Base-by-base conservation (phyloP, 176 grass and related monocot species). In the Alloteropsis semialata region DNA sequence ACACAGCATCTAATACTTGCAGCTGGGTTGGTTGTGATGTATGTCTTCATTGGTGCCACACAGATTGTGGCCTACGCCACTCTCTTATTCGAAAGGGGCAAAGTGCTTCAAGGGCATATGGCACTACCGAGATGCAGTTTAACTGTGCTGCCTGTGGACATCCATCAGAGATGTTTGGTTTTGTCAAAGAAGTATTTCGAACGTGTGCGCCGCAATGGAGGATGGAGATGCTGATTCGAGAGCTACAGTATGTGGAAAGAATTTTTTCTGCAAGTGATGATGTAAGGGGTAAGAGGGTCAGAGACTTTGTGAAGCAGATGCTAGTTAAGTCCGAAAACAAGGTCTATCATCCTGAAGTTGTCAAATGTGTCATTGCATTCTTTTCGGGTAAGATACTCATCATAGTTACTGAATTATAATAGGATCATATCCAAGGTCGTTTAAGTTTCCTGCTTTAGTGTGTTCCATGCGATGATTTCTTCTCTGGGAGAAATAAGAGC, bases 11-110 rank as follows among this genome's bases (percentile, higher is more conserved):
- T 58, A 95, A 98, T 87, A 98, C 96, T 17, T 98, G 96, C 73
- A 88, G 90, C 59, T 98, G 96, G 96, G 96, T 98, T 82, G 96
- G 96, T 59, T 98, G 93, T 82, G 96, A 95, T 74, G 79, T 90
- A 18, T 98, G 93, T 79, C 88, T 98, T 70, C 96, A 98, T 84
- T 98, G 96, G 96, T 98, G 96, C 79, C 96, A 98, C 68, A 95
- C 92, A 57, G 90, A 98, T 57, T 98, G 96, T 79, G 96, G 84
- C 16, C 77, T 95, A 54, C 88, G 14, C 22, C 80, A 88, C 70
- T 92, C 87, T 72, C 76, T 90, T 80, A 98, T 98, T 84, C 86
- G 76, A n/a, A 90, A 92, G 74, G 83, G 86, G 34, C 57, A n/a
- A 67, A 89, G 68, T 84, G 75, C 89, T 84, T 66, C 82, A 37